Base-by-base conservation (phyloP, 2,329 filamentous ascomycete genomes). In the Gaeumannomyces sp. region DNA sequence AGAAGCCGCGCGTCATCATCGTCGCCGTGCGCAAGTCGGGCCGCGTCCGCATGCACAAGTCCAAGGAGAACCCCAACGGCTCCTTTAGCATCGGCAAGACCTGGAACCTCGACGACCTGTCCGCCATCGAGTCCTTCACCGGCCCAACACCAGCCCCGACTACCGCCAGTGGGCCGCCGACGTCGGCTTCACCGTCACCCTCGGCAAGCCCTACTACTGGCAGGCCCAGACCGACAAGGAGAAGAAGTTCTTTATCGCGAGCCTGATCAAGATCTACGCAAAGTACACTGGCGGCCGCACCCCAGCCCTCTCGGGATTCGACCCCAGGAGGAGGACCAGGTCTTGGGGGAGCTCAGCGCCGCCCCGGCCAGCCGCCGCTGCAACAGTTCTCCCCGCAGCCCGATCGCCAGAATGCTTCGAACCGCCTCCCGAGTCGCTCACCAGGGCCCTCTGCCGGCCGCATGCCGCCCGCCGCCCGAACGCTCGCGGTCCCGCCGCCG, bases 211-310 rank as follows among this genome's bases (percentile, higher is more conserved):
- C 0, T 99, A 99, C 77, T 99, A 95, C 76, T 99, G 95, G 95
- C 88, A 96, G 76, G 93, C 95, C 45, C 89, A 92, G 69, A 95
- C 92, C 0, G 85, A 91, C 64, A 97, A 97, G 79, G 95, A 99
- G 78, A 98, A 97, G 81, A 94, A 97, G 74, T 98, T 98, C 78
- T 99, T 99, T 77, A 95, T 99, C 72, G 93, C 91, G 45, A 97
- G 93, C 76, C 79, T 98, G 70, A 87, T 98, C 73, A 99, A 98
- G 77, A 97, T 99, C 69, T 99, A 91, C 75, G 89, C 89, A 71
- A 99, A 98, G 77, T 99, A 98, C 74, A 98, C 95, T 0, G 91
- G 92, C 33, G 94, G 94, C 16, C 90, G 89, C 72, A 78, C 87
- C 38, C 95, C 95, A 2, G 85, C 90, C 66, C 81, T 99, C 63